A percentile compares a stretch with the other conserved stretches of the same genome.
phyloP scores from a whole-genome alignment of 306 rosid genomes.

The Citrullus amarus region DNA sequence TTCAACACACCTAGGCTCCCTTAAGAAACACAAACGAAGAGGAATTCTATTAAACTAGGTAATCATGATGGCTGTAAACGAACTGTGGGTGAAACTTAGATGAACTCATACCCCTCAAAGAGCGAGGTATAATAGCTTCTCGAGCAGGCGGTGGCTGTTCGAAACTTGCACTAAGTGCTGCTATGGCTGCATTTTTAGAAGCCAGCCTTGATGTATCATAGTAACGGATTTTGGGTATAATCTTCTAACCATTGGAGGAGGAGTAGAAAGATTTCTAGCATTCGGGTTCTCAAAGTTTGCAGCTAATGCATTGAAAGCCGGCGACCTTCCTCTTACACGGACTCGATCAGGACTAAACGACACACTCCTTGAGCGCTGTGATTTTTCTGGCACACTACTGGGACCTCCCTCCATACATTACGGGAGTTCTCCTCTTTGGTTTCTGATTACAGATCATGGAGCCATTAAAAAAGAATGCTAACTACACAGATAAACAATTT shows the following conservation, averaged over 20 bases:
- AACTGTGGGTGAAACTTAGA: background rate
- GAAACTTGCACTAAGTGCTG: conserved; percentile 49
- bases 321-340: conserved; percentile 95
- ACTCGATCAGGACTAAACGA: conserved; percentile 86
- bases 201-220: conserved; percentile 40
- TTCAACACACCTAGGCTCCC: conserved; percentile 29
- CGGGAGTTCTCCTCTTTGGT: conserved; percentile 72
- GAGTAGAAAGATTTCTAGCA: conserved; percentile 87
- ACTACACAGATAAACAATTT: background rate
- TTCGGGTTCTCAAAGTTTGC: conserved; percentile 70
- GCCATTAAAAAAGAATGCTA: background rate
- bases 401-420: conserved; percentile 82
- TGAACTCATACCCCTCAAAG: conserved; percentile 42
- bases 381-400: conserved; percentile 55
- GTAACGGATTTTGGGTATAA: conserved; percentile 72
- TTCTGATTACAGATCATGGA: conserved; percentile 32
- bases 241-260: conserved; percentile 80
- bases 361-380: conserved; percentile 92
- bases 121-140: conserved; percentile 61
- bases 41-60: background rate
- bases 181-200: conserved; percentile 60
- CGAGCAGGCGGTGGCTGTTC: conserved; percentile 47
- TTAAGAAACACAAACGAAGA: conserved; percentile 13
- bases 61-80: background rate
- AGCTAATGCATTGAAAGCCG: conserved; percentile 90